A percentile compares a stretch with the other conserved stretches of the same genome.
Evolutionary conservation across 1,284 basidiomycete genomes (phyloP).

Genomic region (Cutaneotrichosporon sp.): DNA sequence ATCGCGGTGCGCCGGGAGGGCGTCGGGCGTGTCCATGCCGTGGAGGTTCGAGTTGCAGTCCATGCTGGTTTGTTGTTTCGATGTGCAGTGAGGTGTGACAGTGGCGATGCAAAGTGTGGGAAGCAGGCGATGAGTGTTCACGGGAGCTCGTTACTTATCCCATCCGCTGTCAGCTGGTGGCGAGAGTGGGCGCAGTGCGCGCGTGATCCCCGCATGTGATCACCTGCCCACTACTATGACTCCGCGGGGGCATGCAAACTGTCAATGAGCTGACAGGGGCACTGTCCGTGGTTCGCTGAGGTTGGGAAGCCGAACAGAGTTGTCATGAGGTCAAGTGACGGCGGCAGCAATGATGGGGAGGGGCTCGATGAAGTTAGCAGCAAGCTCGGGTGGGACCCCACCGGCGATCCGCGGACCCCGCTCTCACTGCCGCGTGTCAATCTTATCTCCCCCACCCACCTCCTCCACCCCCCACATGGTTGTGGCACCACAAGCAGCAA

Average conservation of each 20-base stretch:
- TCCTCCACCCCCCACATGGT: background rate
- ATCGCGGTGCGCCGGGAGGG: conserved; percentile 12
- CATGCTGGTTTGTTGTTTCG: background rate
- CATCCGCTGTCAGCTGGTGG: background rate
- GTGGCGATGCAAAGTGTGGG: background rate
- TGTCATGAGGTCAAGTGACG: background rate
- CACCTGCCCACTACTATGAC: background rate
- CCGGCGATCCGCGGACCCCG: background rate
- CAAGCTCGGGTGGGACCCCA: background rate
- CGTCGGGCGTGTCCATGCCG: conserved; percentile 22
- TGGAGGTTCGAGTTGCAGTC: conserved; percentile 23
- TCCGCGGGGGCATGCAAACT: background rate
- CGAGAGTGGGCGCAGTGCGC: background rate
- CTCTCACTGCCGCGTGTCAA: background rate
- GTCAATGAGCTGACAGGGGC: background rate
- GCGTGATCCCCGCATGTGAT: background rate
- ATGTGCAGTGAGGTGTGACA: background rate
- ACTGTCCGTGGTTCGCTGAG: background rate
- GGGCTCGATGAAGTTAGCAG: background rate
- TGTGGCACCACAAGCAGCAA: too few species aligned
- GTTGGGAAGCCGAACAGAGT: background rate
- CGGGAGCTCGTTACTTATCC: background rate
- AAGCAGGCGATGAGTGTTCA: background rate
- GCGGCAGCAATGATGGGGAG: background rate
- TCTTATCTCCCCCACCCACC: conserved; percentile 9